Evolutionary conservation across 495 filamentous ascomycete species (phyloP), one percentile per base, ranked within the genome.

Genomic region (Delitschia confertaspora): DNA sequence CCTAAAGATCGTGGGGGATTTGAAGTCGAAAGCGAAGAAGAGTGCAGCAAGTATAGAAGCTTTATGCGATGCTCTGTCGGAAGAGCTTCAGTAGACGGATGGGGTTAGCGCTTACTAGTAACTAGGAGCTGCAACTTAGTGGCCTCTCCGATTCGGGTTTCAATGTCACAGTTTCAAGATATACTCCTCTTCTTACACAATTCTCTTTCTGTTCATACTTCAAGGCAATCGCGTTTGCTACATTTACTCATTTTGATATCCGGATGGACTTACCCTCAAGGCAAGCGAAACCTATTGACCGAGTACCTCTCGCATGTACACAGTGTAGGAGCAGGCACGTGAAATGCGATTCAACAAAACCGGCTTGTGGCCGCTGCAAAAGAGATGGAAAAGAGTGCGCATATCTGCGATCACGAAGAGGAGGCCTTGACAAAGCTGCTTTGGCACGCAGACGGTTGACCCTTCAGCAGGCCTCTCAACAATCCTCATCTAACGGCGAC

Each of bases 1-100:
- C 5, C 71, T 98, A 30, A 98, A 98, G 73, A 86, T 98, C 39
- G 67, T 67, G 21, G 59, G 61, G 22, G 64, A 61, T 48, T 48
- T 29, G 5, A 49, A 53, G 47, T 36, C 30, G 11, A 22, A 14
- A 35, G 55, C 51, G 40, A 47, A 53, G 43, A 46, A 52, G 7
- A 46, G 53, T 20, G 55, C 54, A 5, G 56, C 57, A 42, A 52
- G 53, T 26, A 11, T 49, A 16, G 45, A 55, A 22, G 46, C 34
- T 17, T 48, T 27, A 48, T 8, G 8, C 26, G 8, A 30, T 30
- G 26, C 13, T 8, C 26, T 8, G 26, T 8, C 8, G 26, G 26
- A 8, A 30, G 13, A 8, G 8, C 8, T 8, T 8, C 26, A 30
- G 13, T 8, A 8, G 13, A 30, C 13, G 13, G 26, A 30, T 30